Conservation (phyloP, 345 rosid genomes). For the Salix brachista region DNA sequence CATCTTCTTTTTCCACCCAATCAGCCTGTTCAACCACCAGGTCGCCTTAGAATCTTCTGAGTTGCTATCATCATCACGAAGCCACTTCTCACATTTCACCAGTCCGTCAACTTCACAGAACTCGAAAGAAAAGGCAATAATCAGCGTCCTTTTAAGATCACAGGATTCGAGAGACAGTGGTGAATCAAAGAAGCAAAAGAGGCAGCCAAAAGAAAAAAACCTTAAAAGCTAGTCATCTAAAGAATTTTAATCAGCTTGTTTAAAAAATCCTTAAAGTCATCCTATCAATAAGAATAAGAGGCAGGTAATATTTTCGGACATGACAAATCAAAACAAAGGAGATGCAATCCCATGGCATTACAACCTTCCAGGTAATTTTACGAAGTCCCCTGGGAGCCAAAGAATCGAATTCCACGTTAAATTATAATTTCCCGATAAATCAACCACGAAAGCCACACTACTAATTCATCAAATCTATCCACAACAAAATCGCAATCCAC, state of each 20-base stretch:
- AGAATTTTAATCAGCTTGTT: no score
- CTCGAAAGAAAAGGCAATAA: background rate
- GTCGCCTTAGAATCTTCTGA: slow-evolving; percentile 60
- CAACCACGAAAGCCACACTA: background rate
- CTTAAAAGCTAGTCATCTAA: background rate
- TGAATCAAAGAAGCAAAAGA: background rate
- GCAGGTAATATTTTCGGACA: background rate
- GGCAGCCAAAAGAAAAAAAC: background rate
- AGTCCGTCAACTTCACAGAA: slow-evolving; percentile 69
- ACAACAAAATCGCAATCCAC: background rate
- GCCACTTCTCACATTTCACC: slow-evolving; percentile 94
- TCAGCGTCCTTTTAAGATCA: background rate
- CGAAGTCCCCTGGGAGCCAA: background rate
- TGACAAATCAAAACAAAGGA: background rate
- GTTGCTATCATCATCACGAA: slow-evolving; percentile 60
- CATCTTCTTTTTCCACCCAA: slow-evolving; percentile 62
- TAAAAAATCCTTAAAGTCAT: background rate
- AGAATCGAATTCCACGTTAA: background rate
- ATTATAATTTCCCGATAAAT: background rate
- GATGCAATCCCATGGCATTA: background rate
- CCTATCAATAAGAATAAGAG: background rate
- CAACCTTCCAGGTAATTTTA: background rate
- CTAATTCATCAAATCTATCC: background rate
- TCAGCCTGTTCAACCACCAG: slow-evolving; percentile 87
- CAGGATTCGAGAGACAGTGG: background rate